Conservation (phyloP, 1,284 basidiomycete genomes). For the Apiotrichum gracile region DNA sequence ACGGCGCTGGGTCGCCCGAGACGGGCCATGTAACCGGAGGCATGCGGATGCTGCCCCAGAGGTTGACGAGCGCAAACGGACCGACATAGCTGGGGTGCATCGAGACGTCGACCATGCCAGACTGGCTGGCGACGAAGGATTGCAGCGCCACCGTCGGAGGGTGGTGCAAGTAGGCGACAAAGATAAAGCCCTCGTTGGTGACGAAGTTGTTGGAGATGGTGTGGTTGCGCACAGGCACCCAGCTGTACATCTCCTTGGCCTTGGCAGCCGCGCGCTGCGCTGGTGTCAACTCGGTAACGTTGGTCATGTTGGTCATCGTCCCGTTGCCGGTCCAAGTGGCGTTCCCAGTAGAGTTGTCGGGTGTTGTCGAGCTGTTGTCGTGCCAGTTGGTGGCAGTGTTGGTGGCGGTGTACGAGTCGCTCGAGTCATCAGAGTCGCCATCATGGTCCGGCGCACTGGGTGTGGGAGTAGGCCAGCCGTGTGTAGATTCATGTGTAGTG, state of each 20-base stretch:
- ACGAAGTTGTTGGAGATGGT: constrained; percentile 32
- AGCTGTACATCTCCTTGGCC: neutral
- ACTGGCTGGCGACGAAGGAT: constrained; percentile 25
- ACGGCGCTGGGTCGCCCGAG: constrained; percentile 22
- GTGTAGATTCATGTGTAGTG: neutral
- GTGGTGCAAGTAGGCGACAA: constrained; percentile 39
- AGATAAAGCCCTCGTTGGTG: constrained; percentile 39
- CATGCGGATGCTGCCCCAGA: constrained; percentile 34
- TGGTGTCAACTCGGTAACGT: neutral
- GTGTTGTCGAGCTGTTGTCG: neutral
- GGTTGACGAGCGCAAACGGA: constrained; percentile 33
- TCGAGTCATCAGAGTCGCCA: too few species aligned
- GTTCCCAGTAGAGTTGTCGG: neutral
- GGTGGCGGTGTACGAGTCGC: too few species aligned
- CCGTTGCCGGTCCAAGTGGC: too few species aligned
- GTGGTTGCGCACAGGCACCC: constrained; percentile 7
- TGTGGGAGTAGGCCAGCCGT: neutral
- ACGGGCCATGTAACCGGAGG: constrained; percentile 7
- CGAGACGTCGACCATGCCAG: constrained; percentile 33
- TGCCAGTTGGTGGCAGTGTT: neutral
- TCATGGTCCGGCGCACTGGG: neutral
- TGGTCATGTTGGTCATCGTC: neutral
- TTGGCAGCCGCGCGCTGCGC: neutral
- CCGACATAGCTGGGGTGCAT: constrained; percentile 44
- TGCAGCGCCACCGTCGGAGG: constrained; percentile 29